Conservation (phyloP, 768 basidiomycete genomes). For the Clitopilus hobsonii region DNA sequence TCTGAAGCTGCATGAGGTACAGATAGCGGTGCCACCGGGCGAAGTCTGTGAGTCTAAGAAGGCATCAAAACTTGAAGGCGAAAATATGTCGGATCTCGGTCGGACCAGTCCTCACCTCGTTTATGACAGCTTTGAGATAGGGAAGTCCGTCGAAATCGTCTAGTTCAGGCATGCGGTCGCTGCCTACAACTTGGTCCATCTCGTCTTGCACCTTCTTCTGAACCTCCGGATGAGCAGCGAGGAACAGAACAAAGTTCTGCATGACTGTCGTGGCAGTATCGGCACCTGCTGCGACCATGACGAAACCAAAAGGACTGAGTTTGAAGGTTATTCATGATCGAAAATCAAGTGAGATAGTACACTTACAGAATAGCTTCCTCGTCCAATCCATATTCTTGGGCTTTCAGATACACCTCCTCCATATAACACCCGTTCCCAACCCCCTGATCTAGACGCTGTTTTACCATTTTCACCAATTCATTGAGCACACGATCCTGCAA, state of each 20-base stretch:
- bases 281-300: slow-evolving; percentile 19
- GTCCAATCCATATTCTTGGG: slow-evolving; percentile 6
- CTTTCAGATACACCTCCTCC: slow-evolving; percentile 13
- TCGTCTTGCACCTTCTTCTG: slow-evolving; percentile 24
- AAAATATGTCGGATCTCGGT: too few species aligned
- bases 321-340: slow-evolving; percentile 8
- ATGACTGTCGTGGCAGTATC: slow-evolving; percentile 20
- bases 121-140: slow-evolving; percentile 20
- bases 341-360: not conserved
- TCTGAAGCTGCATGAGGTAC: slow-evolving; percentile 12
- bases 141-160: slow-evolving; percentile 17
- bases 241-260: slow-evolving; percentile 15
- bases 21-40: slow-evolving; percentile 14
- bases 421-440: slow-evolving; percentile 17
- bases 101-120: slow-evolving; percentile 10
- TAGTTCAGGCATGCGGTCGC: slow-evolving; percentile 21
- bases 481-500: slow-evolving; percentile 4
- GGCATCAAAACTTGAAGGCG: not conserved
- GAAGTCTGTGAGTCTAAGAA: slow-evolving; percentile 13
- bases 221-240: slow-evolving; percentile 14
- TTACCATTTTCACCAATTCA: slow-evolving; percentile 4
- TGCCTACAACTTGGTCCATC: slow-evolving; percentile 19
- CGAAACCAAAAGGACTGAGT: slow-evolving; percentile 19
- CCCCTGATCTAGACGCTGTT: slow-evolving; percentile 11
- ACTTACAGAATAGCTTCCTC: not conserved